Evolutionary conservation across 2,329 filamentous ascomycete genomes (phyloP), one percentile per base, ranked within the genome.

Genomic region (Fusarium subglutinans): DNA sequence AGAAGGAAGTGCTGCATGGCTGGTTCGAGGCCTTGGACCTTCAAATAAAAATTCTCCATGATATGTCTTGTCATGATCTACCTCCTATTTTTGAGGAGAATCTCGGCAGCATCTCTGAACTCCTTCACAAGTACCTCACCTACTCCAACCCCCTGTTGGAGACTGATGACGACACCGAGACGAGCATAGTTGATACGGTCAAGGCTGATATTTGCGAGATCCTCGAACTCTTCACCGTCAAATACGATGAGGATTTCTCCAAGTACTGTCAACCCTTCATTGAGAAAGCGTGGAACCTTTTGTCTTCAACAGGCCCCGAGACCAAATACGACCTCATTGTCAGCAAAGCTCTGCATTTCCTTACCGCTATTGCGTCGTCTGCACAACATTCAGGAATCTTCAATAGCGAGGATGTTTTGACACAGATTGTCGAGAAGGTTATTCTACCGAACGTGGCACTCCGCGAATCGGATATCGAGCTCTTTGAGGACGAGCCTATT

Each of bases 401-500:
- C 89, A 95, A 97, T 83, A 92, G 92, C 76, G 90, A 95, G 78
- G 88, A 89, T 9, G 92, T 94, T 7, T 86, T 98, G 41, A 91
- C 91, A 24, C 93, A 98, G 81, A 94, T 99, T 60, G 94, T 98
- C 15, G 95, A 98, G 82, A 98, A 98, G 84, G 96, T 98, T 66
- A 94, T 99, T 64, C 85, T 99, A 73, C 96, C 96, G 15, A 99
- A 99, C 79, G 90, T 99, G 66, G 93, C 93, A 22, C 86, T 99
- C 69, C 91, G 97, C 75, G 96, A 98, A 79, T 96, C 95, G 1
- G 97, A 99, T 75, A 89, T 98, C 62, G 96, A 99, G 82, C 89
- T 98, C 75, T 98, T 99, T 77, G 96, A 99, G 81, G 97, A 99
- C 80, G 97, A 99, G 85, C 96, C 96, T 0, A 99, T 99, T 75